phyloP scores from a whole-genome alignment of 306 rosid species.

The Prunus padus region DNA sequence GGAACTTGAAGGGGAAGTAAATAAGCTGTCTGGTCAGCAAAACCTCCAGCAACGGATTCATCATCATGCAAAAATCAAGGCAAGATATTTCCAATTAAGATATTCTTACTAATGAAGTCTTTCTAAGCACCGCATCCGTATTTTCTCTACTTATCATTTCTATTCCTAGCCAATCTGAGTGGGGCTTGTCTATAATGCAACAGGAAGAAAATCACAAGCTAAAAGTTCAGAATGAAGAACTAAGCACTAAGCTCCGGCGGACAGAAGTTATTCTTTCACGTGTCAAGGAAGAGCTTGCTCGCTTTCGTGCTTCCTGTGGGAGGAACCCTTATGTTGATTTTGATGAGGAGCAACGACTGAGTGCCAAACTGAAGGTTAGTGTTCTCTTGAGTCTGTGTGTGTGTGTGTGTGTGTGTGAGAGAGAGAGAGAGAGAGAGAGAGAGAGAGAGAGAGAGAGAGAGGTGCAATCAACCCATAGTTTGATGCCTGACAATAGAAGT shows the following conservation, averaged over 20 bases:
- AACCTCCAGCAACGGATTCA: conserved; percentile 95
- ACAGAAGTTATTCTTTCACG: conserved; percentile 57
- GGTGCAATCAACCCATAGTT: not conserved
- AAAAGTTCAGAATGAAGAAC: conserved; percentile 69
- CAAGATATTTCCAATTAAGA: conserved; percentile 24
- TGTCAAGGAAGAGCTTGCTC: conserved; percentile 63
- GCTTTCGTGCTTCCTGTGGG: conserved; percentile 59
- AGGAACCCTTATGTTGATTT: conserved; percentile 44
- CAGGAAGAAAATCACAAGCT: conserved; percentile 93
- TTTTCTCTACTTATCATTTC: conserved; percentile 9
- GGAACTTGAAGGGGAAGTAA: conserved; percentile 84
- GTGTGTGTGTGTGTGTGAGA: not conserved
- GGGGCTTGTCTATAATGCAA: conserved; percentile 11
- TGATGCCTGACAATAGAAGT: conserved; percentile 22
- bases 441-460: not conserved
- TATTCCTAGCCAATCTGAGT: conserved; percentile 19
- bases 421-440: not conserved
- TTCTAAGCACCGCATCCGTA: not conserved
- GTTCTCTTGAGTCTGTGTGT: not conserved
- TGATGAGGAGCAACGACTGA: conserved; percentile 75
- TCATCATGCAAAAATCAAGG: conserved; percentile 97
- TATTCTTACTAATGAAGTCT: not conserved
- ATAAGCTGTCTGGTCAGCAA: conserved; percentile 91
- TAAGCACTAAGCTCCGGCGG: conserved; percentile 54
- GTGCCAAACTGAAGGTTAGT: conserved; percentile 69